phyloP scores from a whole-genome alignment of 2,329 filamentous ascomycete species.

The Emergomyces orientalis region DNA sequence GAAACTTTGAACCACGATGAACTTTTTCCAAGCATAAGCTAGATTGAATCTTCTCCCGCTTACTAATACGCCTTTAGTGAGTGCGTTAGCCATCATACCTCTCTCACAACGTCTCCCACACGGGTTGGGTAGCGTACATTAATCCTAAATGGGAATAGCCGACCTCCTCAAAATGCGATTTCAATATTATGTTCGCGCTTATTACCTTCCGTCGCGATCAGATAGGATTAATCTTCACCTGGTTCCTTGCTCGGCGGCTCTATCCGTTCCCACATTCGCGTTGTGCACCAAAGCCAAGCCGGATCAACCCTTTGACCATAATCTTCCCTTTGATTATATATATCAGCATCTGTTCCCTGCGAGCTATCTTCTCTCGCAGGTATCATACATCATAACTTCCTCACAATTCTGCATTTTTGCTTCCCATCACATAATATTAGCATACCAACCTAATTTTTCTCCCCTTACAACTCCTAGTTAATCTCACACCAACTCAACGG shows the following conservation, averaged over 20 bases:
- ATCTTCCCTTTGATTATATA: not conserved
- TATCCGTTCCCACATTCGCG: not conserved
- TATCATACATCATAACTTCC: not conserved
- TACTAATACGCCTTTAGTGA: too few species aligned
- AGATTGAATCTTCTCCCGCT: too few species aligned
- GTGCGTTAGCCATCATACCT: too few species aligned
- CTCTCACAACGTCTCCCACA: too few species aligned
- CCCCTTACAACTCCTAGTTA: not conserved
- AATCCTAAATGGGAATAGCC: too few species aligned
- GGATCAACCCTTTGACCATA: not conserved
- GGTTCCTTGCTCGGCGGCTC: not conserved
- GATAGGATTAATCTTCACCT: not conserved
- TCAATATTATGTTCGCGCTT: not conserved
- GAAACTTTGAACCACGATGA: too few species aligned
- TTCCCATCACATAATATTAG: not conserved
- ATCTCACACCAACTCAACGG: not conserved
- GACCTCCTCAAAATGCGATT: too few species aligned
- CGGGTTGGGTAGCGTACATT: too few species aligned
- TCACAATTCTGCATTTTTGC: not conserved
- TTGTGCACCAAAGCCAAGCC: not conserved
- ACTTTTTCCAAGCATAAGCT: too few species aligned
- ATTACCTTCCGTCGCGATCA: not conserved
- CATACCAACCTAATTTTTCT: not conserved
- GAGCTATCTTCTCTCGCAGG: not conserved
- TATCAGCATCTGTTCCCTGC: too few species aligned